Base-by-base conservation (phyloP, 495 filamentous ascomycete genomes). In the Neurospora sp. region DNA sequence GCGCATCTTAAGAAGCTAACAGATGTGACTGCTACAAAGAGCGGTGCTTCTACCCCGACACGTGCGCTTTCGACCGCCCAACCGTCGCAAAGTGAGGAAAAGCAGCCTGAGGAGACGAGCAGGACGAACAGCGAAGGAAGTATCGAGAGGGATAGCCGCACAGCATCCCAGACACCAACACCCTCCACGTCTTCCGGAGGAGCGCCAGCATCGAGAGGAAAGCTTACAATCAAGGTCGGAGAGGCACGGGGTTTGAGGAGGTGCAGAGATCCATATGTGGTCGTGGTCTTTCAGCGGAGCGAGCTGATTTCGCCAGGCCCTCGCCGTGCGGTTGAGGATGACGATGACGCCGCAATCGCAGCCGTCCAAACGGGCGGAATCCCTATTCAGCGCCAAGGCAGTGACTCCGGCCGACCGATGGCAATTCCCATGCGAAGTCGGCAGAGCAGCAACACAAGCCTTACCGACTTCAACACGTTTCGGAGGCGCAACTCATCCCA, bases 381-480 rank as follows among this genome's bases (percentile, higher is more conserved):
- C 70, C 84, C 89, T 3, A 91, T 93, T 73, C 85, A 85, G 73
- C 84, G 90, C 41, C 87, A 90, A 40, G 91, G 89, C 42, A 92
- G 90, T 75, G 93, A 96, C 68, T 88, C 88, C 6, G 93, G 93
- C 27, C 87, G 90, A 71, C 75, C 94, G 18, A 97, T 97, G 89
- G 92, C 96, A 20, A 98, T 99, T 76, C 96, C 96, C 3, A 97
- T 97, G 92, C 90, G 90, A 77, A 97, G 93, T 79, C 89, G 96
- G 31, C 95, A 98, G 78, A 97, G 94, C 82, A 98, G 96, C 81
- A 91, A 94, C 81, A 97, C 94, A 53, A 96, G 94, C 78, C 81
- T 91, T 46, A 83, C 86, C 12, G 93, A 96, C 68, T 86, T 88
- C 78, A 87, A 87, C 68, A 90, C 92, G 18, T 88, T 90, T 77